These are phyloP conservation scores for Thraustochytrium striatum DNA, from an alignment of 352 stramenopile species.

Conservation along the genomic window DNA sequence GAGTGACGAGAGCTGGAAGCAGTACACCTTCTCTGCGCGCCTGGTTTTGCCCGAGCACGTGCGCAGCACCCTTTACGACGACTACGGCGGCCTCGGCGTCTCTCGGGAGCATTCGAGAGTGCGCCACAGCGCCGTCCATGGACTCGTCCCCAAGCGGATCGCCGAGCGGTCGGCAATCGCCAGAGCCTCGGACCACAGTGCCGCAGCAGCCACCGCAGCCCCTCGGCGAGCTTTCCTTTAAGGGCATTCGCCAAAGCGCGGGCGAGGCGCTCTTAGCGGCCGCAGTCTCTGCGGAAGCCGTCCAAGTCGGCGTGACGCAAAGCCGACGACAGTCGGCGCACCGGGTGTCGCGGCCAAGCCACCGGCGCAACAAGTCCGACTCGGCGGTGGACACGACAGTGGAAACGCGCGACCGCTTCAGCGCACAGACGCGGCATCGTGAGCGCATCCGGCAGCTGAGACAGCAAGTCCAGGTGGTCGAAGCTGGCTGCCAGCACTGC, in stretches of 20 bases:
- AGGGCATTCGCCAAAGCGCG: too few species aligned
- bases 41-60: conserved; percentile 34
- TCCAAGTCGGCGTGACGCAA: too few species aligned
- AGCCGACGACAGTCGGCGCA: too few species aligned
- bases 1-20: conserved; percentile 30
- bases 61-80: conserved; percentile 14
- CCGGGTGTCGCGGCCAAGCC: neutral
- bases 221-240: too few species aligned
- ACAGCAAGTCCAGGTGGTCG: conserved; percentile 2
- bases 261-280: too few species aligned
- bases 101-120: neutral
- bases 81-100: neutral
- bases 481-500: conserved; percentile 35
- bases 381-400: conserved; percentile 5
- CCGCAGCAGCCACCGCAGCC: too few species aligned
- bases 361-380: conserved; percentile 38
- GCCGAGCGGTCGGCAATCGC: too few species aligned
- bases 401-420: neutral
- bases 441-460: conserved; percentile 30
- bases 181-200: too few species aligned
- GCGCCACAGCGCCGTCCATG: neutral
- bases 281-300: too few species aligned
- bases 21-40: neutral
- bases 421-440: neutral
- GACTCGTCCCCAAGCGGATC: too few species aligned